Evolutionary conservation across 257 asterid genomes (phyloP), one percentile per base, ranked within the genome.

Genomic region (Solanum infundibuliforme): DNA sequence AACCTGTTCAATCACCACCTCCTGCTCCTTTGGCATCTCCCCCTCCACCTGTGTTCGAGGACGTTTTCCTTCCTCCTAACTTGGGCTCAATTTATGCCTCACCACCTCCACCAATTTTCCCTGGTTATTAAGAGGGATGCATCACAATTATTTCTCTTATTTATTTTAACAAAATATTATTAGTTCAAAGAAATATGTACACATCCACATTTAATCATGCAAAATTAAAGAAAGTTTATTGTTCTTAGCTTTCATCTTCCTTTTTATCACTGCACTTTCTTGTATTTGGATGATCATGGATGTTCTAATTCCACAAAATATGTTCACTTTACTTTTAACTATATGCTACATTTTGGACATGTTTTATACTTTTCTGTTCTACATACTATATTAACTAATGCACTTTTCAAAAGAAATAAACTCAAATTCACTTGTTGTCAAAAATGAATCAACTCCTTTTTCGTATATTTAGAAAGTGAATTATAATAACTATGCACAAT

Each of bases 41-140:
- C 36, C 93, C 93, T n/a, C 94, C 92, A 12, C 91, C 91, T 18
- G 83, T 76, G 7, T 76, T 58, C 11, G 90, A 69, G 2, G 89
- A 90, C 1, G 83, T 91, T 7, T 32, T 87, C 36, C 86, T 89
- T 86, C 94, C 96, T 20, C 95, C 98, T 20, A 83, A 14, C 68
- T 36, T 92, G 46, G 94, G 93, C 48, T 88, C 89, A 39, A 52
- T 46, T 25, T 92, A 92, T 20, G 88, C 91, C 66, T 91, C 94
- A 55, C 98, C 98, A 8, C 98, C 98, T 12, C 98, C 98, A 20
- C 98, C 97, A 62, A 73, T 90, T n/a, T 92, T 89, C 89, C 93
- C 90, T 0, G 98, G 97, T 73, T 93, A 95, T 87, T 94, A 86
- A 91, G 82, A 88, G 79, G 91, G 66, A 43, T 23, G 87, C 39